Evolutionary conservation across 768 basidiomycete genomes (phyloP).

Genomic region (Trametes sanguinea): DNA sequence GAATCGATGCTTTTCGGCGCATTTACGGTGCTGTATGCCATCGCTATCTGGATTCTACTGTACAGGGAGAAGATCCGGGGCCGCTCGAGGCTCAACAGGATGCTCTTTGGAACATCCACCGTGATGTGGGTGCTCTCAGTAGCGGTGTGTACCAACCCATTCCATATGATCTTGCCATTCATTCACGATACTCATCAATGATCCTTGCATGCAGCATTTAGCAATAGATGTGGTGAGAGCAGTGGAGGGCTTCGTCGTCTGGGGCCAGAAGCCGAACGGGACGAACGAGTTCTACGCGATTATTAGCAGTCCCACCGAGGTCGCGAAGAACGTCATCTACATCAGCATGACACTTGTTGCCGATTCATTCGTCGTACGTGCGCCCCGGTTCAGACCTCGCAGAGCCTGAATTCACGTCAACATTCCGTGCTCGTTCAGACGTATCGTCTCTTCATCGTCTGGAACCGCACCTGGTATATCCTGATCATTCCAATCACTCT

Average conservation of each 20-base stretch:
- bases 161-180: not conserved
- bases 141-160: conserved; percentile 1
- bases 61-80: conserved; percentile 21
- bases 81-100: conserved; percentile 13
- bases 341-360: conserved; percentile 22
- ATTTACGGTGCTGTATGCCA: conserved; percentile 21
- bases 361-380: conserved; percentile 18
- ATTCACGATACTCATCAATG: not conserved
- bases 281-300: conserved; percentile 8
- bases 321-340: conserved; percentile 22
- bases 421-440: not conserved
- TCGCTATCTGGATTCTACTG: conserved; percentile 23
- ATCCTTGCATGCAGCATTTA: conserved; percentile 3
- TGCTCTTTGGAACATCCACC: conserved; percentile 20
- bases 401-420: not conserved
- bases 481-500: conserved; percentile 10
- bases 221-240: conserved; percentile 15
- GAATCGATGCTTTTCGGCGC: conserved; percentile 23
- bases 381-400: not conserved
- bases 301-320: conserved; percentile 13
- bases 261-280: conserved; percentile 8
- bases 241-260: conserved; percentile 12
- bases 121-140: conserved; percentile 19
- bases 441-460: conserved; percentile 19
- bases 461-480: conserved; percentile 16